Evolutionary conservation across 495 filamentous ascomycete genomes (phyloP).

Genomic region (Aspergillus carlsbadensis): DNA sequence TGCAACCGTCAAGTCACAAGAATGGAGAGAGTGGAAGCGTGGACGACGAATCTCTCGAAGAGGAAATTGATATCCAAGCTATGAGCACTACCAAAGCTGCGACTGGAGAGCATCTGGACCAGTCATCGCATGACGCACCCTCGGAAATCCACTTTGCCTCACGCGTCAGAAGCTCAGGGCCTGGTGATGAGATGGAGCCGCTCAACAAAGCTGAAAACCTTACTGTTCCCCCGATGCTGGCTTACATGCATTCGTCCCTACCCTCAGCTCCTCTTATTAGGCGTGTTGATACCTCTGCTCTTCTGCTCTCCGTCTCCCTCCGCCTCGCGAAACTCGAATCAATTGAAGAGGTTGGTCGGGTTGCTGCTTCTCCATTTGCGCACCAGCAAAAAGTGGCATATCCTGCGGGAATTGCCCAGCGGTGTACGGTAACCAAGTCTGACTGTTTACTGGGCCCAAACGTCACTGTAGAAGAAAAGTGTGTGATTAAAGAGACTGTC

Average conservation of each 20-base stretch:
- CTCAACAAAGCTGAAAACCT: constrained; percentile 25
- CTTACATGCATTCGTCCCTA: constrained; percentile 67
- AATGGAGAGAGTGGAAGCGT: constrained; percentile 37
- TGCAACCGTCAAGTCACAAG: constrained; percentile 41
- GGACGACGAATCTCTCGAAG: constrained; percentile 49
- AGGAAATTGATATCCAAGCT: constrained; percentile 60
- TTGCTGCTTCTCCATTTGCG: constrained; percentile 64
- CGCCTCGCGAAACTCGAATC: constrained; percentile 76
- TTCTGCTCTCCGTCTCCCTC: constrained; percentile 79
- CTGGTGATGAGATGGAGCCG: constrained; percentile 14
- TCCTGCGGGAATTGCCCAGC: constrained; percentile 70
- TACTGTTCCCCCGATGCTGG: constrained; percentile 66
- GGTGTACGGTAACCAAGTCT: constrained; percentile 69
- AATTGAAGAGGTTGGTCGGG: constrained; percentile 60
- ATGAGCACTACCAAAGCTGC: constrained; percentile 56
- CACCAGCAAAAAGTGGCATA: constrained; percentile 78
- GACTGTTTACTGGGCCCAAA: constrained; percentile 83
- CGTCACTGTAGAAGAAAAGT: constrained; percentile 77
- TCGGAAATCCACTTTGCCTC: constrained; percentile 42
- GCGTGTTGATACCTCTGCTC: constrained; percentile 80
- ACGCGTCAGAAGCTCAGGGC: constrained; percentile 31
- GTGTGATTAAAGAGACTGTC: constrained; percentile 83
- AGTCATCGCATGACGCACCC: background rate
- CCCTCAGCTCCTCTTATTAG: constrained; percentile 63
- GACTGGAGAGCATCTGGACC: constrained; percentile 13